phyloP scores from a whole-genome alignment of 352 stramenopile genomes.

The Labyrinthula sp. region DNA sequence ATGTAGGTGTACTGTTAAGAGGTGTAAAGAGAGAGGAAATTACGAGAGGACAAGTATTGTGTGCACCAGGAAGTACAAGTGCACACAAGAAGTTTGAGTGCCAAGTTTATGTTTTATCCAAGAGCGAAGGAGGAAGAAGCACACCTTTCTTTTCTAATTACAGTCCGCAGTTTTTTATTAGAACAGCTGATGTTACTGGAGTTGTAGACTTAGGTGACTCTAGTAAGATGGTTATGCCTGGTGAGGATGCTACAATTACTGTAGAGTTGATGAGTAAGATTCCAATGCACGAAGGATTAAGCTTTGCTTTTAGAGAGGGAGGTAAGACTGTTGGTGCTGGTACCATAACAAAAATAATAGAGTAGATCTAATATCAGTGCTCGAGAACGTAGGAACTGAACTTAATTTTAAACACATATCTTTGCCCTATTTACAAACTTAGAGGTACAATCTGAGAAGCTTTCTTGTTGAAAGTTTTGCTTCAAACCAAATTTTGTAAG shows the following conservation, averaged over 20 bases:
- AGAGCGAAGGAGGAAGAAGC: slow-evolving; percentile 83
- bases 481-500: too few species aligned
- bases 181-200: slow-evolving; percentile 79
- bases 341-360: slow-evolving; percentile 66
- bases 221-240: slow-evolving; percentile 79
- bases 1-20: slow-evolving; percentile 73
- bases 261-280: slow-evolving; percentile 72
- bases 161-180: slow-evolving; percentile 85
- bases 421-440: too few species aligned
- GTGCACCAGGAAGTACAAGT: slow-evolving; percentile 57
- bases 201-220: slow-evolving; percentile 30
- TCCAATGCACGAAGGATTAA: slow-evolving; percentile 65
- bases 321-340: slow-evolving; percentile 79
- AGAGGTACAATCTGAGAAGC: too few species aligned
- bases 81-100: slow-evolving; percentile 74
- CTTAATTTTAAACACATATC: too few species aligned
- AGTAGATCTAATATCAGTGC: too few species aligned
- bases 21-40: slow-evolving; percentile 81
- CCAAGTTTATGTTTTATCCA: slow-evolving; percentile 79
- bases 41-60: slow-evolving; percentile 59
- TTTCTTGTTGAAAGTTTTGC: too few species aligned
- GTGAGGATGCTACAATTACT: slow-evolving; percentile 74
- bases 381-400: too few species aligned
- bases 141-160: slow-evolving; percentile 92
- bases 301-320: slow-evolving; percentile 84